phyloP scores from a whole-genome alignment of 208 protist species.

The Histomonas meleagridis region DNA sequence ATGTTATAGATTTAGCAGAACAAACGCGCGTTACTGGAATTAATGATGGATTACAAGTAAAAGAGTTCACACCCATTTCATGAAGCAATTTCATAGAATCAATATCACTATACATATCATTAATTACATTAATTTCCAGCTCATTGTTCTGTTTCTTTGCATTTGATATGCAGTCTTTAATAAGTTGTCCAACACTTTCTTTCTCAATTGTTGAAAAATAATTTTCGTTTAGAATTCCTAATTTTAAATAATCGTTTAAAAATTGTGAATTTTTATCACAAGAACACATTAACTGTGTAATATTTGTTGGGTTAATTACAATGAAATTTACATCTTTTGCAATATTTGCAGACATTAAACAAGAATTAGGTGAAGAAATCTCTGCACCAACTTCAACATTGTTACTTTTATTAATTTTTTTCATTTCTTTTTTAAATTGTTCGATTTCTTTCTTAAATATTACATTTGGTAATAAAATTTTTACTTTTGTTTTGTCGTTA shows the following conservation, averaged over 20 bases:
- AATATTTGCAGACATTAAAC: neutral
- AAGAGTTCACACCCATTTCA: neutral
- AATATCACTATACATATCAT: neutral
- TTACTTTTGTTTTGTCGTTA: neutral
- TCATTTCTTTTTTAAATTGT: neutral
- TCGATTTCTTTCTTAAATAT: neutral
- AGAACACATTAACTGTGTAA: neutral
- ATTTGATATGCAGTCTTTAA: neutral
- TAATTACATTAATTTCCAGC: neutral
- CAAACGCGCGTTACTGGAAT: neutral
- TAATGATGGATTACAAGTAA: neutral
- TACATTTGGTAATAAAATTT: neutral
- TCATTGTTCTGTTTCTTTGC: neutral
- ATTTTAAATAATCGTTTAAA: neutral
- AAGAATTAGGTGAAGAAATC: neutral
- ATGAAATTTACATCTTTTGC: neutral
- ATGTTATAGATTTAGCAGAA: conserved; percentile 9
- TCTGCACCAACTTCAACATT: neutral
- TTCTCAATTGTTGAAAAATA: neutral
- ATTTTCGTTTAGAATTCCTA: neutral
- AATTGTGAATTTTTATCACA: neutral
- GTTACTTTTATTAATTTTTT: neutral
- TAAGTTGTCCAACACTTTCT: neutral
- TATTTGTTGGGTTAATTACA: neutral
- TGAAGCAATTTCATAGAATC: neutral